phyloP scores from a whole-genome alignment of 768 basidiomycete species.

The Kwoniella sp. region DNA sequence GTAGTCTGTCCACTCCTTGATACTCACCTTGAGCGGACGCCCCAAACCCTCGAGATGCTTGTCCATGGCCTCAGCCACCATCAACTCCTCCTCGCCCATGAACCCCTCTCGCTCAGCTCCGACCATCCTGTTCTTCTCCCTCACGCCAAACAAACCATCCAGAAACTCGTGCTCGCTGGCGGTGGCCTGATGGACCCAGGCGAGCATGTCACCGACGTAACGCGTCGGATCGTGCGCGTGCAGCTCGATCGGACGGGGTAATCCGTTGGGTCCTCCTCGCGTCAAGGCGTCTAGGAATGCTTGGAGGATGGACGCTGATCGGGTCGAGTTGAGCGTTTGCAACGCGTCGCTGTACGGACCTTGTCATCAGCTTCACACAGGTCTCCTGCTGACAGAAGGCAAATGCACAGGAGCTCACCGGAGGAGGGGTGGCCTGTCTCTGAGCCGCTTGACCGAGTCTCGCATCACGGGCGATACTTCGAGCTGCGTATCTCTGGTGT shows the following conservation, averaged over 20 bases:
- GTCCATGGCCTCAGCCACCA: slow-evolving; percentile 77
- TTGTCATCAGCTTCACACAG: slow-evolving; percentile 38
- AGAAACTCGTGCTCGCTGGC: slow-evolving; percentile 93
- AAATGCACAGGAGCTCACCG: too few relatives aligned
- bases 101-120: slow-evolving; percentile 60
- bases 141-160: slow-evolving; percentile 74
- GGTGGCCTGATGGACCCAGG: slow-evolving; percentile 94
- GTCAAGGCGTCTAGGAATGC: slow-evolving; percentile 83
- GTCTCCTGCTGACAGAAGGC: too few relatives aligned
- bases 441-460: slow-evolving; percentile 69
- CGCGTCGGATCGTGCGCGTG: slow-evolving; percentile 96
- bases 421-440: slow-evolving; percentile 71
- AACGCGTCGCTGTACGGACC: slow-evolving; percentile 63
- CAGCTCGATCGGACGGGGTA: slow-evolving; percentile 88
- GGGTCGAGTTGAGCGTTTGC: slow-evolving; percentile 68
- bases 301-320: slow-evolving; percentile 72
- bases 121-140: slow-evolving; percentile 67
- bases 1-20: not conserved
- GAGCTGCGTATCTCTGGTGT: slow-evolving; percentile 63
- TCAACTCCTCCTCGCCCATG: slow-evolving; percentile 59
- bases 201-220: slow-evolving; percentile 97
- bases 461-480: slow-evolving; percentile 66
- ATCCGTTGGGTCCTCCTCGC: slow-evolving; percentile 74
- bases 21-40: slow-evolving; percentile 73
- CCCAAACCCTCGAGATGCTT: slow-evolving; percentile 75